These are phyloP conservation scores for Malus asiatica DNA, from an alignment of 306 rosid genomes.

Conservation along the genomic window DNA sequence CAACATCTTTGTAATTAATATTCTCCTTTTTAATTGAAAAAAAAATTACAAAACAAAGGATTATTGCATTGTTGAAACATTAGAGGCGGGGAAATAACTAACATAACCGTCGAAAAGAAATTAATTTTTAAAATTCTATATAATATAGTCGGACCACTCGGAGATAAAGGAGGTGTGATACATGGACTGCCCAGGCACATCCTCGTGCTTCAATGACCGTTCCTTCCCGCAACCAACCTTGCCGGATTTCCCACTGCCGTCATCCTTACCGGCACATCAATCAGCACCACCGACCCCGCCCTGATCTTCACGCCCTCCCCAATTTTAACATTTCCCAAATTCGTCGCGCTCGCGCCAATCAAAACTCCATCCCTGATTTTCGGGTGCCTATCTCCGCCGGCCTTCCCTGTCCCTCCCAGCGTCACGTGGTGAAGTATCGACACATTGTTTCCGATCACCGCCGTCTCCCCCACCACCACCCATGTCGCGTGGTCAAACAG, in stretches of 20 bases:
- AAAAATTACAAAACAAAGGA: background rate
- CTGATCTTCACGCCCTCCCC: slow-evolving; percentile 94
- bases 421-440: slow-evolving; percentile 92
- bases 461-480: slow-evolving; percentile 92
- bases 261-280: slow-evolving; percentile 67
- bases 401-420: slow-evolving; percentile 90
- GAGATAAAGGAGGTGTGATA: slow-evolving; percentile 91
- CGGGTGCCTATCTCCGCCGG: slow-evolving; percentile 85
- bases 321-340: slow-evolving; percentile 71
- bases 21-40: background rate
- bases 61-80: background rate
- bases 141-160: slow-evolving; percentile 89
- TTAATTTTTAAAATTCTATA: background rate
- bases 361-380: slow-evolving; percentile 90
- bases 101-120: background rate
- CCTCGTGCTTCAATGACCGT: slow-evolving; percentile 59
- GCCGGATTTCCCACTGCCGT: slow-evolving; percentile 88
- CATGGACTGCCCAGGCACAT: slow-evolving; percentile 95
- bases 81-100: background rate
- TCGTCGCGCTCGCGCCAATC: slow-evolving; percentile 93
- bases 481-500: slow-evolving; percentile 89
- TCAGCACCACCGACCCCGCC: slow-evolving; percentile 87
- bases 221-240: slow-evolving; percentile 87
- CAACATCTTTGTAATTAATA: too few relatives aligned
- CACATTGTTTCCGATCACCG: slow-evolving; percentile 88